A percentile compares a stretch with the other conserved stretches of the same genome.
Conservation (phyloP, 2,329 filamentous ascomycete genomes). For the Westerdykella aurantiaca region DNA sequence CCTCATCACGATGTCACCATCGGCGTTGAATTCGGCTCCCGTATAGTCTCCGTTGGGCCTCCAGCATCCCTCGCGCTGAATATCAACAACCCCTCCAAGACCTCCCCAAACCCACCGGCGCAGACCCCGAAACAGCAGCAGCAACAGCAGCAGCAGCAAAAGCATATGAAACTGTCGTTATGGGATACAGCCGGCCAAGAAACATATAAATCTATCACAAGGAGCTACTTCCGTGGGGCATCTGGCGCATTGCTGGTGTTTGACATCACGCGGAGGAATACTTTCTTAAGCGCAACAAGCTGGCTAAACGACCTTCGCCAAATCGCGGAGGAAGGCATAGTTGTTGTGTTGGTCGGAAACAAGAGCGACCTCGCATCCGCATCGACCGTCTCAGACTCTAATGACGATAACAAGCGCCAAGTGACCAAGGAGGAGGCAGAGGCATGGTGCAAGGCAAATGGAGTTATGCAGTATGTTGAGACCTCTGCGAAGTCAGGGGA, state of each 20-base stretch:
- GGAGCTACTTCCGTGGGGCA: slow-evolving; percentile 85
- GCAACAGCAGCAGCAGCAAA: slow-evolving; percentile 41
- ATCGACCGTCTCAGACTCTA: slow-evolving; percentile 33
- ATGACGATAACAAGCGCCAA: slow-evolving; percentile 61
- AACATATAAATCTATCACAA: slow-evolving; percentile 93
- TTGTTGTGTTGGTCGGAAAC: slow-evolving; percentile 92
- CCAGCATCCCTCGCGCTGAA: slow-evolving; percentile 60
- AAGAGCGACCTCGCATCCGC: slow-evolving; percentile 72
- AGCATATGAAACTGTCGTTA: slow-evolving; percentile 88
- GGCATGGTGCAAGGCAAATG: slow-evolving; percentile 80
- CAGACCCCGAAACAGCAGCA: slow-evolving; percentile 23
- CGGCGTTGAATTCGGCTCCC: slow-evolving; percentile 90
- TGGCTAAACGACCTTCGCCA: slow-evolving; percentile 93
- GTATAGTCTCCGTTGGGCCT: slow-evolving; percentile 84
- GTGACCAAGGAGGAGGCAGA: slow-evolving; percentile 79
- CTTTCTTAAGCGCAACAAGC: slow-evolving; percentile 81
- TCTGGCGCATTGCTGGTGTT: slow-evolving; percentile 81
- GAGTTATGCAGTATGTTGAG: slow-evolving; percentile 89
- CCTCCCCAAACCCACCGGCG: slow-evolving; percentile 11
- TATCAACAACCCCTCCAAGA: slow-evolving; percentile 46
- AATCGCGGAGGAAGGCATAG: slow-evolving; percentile 92
- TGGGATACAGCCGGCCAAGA: slow-evolving; percentile 98
- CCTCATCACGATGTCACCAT: slow-evolving; percentile 95
- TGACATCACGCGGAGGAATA: slow-evolving; percentile 79
- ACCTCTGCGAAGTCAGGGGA: slow-evolving; percentile 94